phyloP scores from a whole-genome alignment of 2,329 filamentous ascomycete genomes.

The Neofusicoccum sp. region DNA sequence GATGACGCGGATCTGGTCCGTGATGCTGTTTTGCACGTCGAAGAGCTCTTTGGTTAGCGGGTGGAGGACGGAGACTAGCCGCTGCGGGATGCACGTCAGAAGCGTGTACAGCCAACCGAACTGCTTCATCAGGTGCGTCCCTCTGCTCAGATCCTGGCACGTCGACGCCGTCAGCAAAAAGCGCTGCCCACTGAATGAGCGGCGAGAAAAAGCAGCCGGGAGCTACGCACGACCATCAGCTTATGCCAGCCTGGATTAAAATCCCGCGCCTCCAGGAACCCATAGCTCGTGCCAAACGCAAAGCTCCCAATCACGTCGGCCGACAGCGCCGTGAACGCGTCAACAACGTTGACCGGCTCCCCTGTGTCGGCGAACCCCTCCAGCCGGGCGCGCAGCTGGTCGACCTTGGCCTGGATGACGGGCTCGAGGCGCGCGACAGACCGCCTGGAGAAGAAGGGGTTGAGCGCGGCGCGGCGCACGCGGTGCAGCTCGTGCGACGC shows the following conservation, averaged over 20 bases:
- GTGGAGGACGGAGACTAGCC: constrained; percentile 29
- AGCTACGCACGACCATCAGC: constrained; percentile 27
- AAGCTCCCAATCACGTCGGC: constrained; percentile 24
- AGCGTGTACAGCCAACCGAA: constrained; percentile 25
- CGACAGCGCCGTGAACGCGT: constrained; percentile 28
- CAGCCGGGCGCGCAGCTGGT: constrained; percentile 24
- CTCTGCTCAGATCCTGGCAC: constrained; percentile 29
- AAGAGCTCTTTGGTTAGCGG: constrained; percentile 31
- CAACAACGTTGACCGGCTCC: constrained; percentile 27
- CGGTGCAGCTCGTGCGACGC: constrained; percentile 36
- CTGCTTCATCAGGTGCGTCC: constrained; percentile 33
- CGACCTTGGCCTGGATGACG: constrained; percentile 25
- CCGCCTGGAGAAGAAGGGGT: constrained; percentile 39
- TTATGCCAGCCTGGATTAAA: constrained; percentile 26
- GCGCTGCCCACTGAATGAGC: neutral
- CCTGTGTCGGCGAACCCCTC: constrained; percentile 16
- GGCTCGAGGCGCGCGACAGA: constrained; percentile 27
- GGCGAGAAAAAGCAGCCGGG: neutral
- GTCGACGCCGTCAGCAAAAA: neutral
- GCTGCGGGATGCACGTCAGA: constrained; percentile 25
- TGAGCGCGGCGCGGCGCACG: constrained; percentile 33
- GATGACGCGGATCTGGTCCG: constrained; percentile 30
- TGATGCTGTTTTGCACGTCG: constrained; percentile 33
- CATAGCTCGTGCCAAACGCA: constrained; percentile 28
- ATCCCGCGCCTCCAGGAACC: constrained; percentile 26